Evolutionary conservation across 257 asterid species (phyloP), one percentile per base, ranked within the genome.

Genomic region (Primulina huaijiensis): DNA sequence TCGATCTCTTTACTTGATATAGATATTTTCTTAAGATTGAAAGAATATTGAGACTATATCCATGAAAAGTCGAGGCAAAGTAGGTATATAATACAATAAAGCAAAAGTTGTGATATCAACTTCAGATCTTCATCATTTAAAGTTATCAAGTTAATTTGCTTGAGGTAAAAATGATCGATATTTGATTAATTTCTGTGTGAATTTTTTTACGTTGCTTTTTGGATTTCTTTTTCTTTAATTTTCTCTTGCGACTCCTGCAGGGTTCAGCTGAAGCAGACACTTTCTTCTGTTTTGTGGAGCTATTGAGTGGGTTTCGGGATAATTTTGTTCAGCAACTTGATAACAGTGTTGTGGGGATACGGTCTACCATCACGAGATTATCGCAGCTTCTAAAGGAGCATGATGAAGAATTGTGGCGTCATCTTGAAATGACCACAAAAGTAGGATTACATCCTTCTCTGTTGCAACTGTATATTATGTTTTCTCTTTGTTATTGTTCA

Each of bases 381-480:
- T 93, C 98, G 27, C 81, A 65, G 76, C 90, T 93, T 85, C 87
- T 93, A 66, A 93, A 89, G 85, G 95, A 89, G 78, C 98, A 89
- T 74, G 97, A 93, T 74, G 98, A 93, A 78, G 98, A 93, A 74
- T 90, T 93, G 68, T 93, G 98, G 98, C 96, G 98, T 52, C 98
- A 93, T 82, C 98, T 93, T 73, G 98, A 93, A 80, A 81, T 90
- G 71, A 87, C 98, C 43, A 82, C 95, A 66, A 90, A 93, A 81
- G 98, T 90, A 81, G 79, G 77, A 69, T 50, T 50, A n/a, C 56
- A 43, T 75, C 64, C 31, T 60, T 30, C 64, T 62, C 60, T 50
- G 17, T 58, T 11, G 14, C 62, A 62, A 33, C 37, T 69, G 56
- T 34, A 29, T 52, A 33, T 25, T 67, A 19, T 59, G 30, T 43